Base-by-base conservation (phyloP, 441 rosid genomes). In the Adansonia grandidieri region DNA sequence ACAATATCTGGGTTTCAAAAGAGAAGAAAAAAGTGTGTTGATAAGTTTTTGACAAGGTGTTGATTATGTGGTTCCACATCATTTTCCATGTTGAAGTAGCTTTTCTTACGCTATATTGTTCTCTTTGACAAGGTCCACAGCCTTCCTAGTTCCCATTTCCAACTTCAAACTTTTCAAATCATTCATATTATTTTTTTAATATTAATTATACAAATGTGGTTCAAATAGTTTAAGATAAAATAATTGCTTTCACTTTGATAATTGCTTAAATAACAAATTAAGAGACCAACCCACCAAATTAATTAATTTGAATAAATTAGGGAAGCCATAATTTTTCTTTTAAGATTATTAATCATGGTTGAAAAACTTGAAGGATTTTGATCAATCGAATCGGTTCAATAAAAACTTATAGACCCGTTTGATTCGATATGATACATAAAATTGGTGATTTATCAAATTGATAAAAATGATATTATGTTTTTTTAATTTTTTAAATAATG, bases 41-140 rank as follows among this genome's bases (percentile, higher is more conserved):
- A 73, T 73, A 42, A 37, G 77, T 32, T 32, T 74, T 9, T 19
- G n/a, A 3, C 19, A 40, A 40, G 76, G 9, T 56, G 15, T 54
- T 37, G 75, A 19, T 73, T 60, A 61, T 14, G 69, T 74, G 77
- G 68, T 47, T 58, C 77, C 58, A 58, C 42, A 47, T 74, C 77
- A 61, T 45, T 61, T 61, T 61, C 69, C 57, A 60, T 24, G 22
- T 61, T 74, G 37, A 45, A 19, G 37, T 56, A 14, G 6, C 19
- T 5, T 13, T 40, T 20, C 2, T 32, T 63, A 14, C 13, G 15
- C 19, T n/a, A 9, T 62, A 28, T 62, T 28, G 13, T 22, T 66
- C 47, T 66, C 15, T 1, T 70, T 67, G 24, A 44, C 6, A 67
- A 44, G 67, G 54, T 40, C 42, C 54, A 73, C 42, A 56, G 13